phyloP scores from a whole-genome alignment of 2,329 filamentous ascomycete species.

The Trichoderma aggressivum region DNA sequence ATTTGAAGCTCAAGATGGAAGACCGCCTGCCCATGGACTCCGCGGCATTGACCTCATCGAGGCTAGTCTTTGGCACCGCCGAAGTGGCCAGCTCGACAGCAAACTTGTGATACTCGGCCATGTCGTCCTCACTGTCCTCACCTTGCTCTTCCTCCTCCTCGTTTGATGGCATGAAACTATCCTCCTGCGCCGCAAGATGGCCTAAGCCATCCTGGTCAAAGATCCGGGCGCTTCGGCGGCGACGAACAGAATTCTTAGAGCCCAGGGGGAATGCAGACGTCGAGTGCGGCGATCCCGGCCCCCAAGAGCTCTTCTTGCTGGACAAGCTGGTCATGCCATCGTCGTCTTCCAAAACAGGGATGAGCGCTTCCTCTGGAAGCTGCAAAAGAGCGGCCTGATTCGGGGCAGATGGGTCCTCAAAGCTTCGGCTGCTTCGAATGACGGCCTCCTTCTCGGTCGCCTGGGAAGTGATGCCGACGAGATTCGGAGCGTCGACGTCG shows the following conservation, averaged over 20 bases:
- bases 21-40: conserved; percentile 21
- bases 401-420: neutral
- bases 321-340: conserved; percentile 19
- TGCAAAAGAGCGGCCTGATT: conserved; percentile 11
- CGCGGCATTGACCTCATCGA: neutral
- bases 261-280: conserved; percentile 17
- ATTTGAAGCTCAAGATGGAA: conserved; percentile 27
- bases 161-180: conserved; percentile 2
- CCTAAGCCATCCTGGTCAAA: conserved; percentile 1
- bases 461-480: neutral
- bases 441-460: neutral
- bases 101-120: conserved; percentile 36
- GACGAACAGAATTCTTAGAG: conserved; percentile 9
- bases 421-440: neutral
- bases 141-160: conserved; percentile 18
- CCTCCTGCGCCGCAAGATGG: conserved; percentile 7
- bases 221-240: conserved; percentile 13
- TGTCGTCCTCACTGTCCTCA: conserved; percentile 30
- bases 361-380: neutral
- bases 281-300: conserved; percentile 21
- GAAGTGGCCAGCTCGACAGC: conserved; percentile 31
- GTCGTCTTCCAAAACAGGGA: conserved; percentile 23
- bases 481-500: conserved; percentile 32
- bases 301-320: conserved; percentile 26
- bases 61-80: conserved; percentile 2